These are phyloP conservation scores for Solanum megistacrolobum DNA, from an alignment of 257 asterid genomes.

Conservation along the genomic window DNA sequence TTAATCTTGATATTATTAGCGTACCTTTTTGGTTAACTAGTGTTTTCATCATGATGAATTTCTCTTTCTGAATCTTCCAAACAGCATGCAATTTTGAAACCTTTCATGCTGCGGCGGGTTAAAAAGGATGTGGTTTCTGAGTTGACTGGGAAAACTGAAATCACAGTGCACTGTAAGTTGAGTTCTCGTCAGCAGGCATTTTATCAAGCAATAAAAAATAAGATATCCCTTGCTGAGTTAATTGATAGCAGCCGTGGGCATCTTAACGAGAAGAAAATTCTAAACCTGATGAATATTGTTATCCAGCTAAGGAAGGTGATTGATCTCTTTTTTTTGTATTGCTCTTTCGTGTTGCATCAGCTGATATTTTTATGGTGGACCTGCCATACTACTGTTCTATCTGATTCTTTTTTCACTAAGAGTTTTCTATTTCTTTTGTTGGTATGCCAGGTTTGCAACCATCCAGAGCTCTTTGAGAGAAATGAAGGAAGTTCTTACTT, in stretches of 20 bases:
- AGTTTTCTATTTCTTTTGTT: not conserved
- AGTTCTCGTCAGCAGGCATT: constrained; percentile 95
- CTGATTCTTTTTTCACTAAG: not conserved
- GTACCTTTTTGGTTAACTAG: not conserved
- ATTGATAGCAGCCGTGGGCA: constrained; percentile 91
- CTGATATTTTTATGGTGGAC: not conserved
- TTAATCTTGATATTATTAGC: not conserved
- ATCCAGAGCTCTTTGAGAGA: constrained; percentile 98
- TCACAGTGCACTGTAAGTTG: constrained; percentile 82
- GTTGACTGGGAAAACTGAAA: constrained; percentile 87
- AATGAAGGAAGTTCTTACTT: constrained; percentile 89
- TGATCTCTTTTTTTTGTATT: not conserved
- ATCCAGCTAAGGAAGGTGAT: constrained; percentile 95
- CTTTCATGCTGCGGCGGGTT: constrained; percentile 95
- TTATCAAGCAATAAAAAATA: constrained; percentile 95
- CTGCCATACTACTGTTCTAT: not conserved
- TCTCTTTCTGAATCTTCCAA: constrained; percentile 3
- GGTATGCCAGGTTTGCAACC: constrained; percentile 78
- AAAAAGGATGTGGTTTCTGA: constrained; percentile 92
- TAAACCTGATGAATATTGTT: constrained; percentile 95
- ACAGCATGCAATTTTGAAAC: constrained; percentile 98
- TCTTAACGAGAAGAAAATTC: constrained; percentile 85
- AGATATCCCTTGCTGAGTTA: constrained; percentile 90
- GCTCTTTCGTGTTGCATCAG: not conserved
- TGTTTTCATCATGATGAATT: constrained; percentile 2